Evolutionary conservation across 2,329 filamentous ascomycete genomes (phyloP).

Genomic region (Cladophialophora carrionii): DNA sequence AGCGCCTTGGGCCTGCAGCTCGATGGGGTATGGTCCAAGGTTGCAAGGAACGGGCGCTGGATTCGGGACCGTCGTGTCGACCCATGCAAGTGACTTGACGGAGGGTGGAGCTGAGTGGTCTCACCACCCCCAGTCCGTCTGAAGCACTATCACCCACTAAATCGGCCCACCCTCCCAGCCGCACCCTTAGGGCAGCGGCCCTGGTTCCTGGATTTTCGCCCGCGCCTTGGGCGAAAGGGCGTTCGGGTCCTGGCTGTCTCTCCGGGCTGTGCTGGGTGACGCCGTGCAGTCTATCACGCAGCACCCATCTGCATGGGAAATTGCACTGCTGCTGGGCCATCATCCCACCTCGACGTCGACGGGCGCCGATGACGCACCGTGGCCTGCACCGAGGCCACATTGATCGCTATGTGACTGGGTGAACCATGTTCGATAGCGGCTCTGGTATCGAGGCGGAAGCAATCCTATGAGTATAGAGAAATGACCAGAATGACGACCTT

Average conservation of each 20-base stretch:
- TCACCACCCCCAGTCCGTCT: conserved; percentile 34
- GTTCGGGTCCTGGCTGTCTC: background rate
- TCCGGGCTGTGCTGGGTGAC: conserved; percentile 33
- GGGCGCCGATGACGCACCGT: conserved; percentile 29
- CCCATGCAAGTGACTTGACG: conserved; percentile 33
- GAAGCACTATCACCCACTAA: conserved; percentile 39
- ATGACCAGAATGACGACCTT: conserved; percentile 17
- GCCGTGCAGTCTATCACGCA: conserved; percentile 32
- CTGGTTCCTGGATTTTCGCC: conserved; percentile 15
- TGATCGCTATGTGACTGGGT: conserved; percentile 16
- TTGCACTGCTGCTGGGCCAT: conserved; percentile 30
- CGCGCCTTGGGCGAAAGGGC: background rate
- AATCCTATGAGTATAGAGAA: conserved; percentile 20
- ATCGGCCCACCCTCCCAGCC: conserved; percentile 31
- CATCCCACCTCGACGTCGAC: conserved; percentile 10
- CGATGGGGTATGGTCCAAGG: conserved; percentile 25
- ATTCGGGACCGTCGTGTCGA: conserved; percentile 38
- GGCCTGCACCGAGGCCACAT: conserved; percentile 5
- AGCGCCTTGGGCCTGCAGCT: conserved; percentile 34
- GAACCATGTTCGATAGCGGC: conserved; percentile 5
- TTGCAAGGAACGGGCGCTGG: conserved; percentile 36
- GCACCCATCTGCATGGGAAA: conserved; percentile 35
- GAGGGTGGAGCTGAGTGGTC: conserved; percentile 29
- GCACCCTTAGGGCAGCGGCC: conserved; percentile 33
- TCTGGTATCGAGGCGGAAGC: conserved; percentile 2